Base-by-base conservation (phyloP, 2,329 filamentous ascomycete species). In the Talaromyces sp. region DNA sequence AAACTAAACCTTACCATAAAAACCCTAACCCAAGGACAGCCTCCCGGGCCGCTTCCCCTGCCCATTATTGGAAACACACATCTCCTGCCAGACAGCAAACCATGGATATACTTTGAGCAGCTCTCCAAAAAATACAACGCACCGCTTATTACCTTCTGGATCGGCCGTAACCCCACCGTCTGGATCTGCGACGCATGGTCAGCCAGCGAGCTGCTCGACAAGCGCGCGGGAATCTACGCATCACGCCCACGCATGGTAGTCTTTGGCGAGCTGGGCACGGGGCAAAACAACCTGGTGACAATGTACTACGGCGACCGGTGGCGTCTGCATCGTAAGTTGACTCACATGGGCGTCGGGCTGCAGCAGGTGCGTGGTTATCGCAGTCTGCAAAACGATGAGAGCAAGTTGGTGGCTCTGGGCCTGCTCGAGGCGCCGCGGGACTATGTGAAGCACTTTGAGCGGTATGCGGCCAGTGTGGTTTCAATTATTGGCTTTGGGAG, bases 31-130 rank as follows among this genome's bases (percentile, higher is more conserved):
- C 21, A 50, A n/a, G 32, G 5, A 59, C 58, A 82, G 80, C 82
- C 82, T 0, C 82, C 82, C 2, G 82, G 83, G 0, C 83, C 82
- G 0, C 75, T 83, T 3, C 82, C 82, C 2, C 76, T 75, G 63
- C 83, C 83, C 4, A 76, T 85, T 32, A 71, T 85, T 4, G 83
- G 83, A 35, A 85, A 84, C 66, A 85, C 82, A 0, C 83, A 81
- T 59, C 78, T 78, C 62, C 74, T 85, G 4, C 83, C 83, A 1
- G 75, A 80, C 26, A 76, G 74, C 59, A 84, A 85, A 66, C 82
- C 83, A 2, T 86, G 83, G 83, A 76, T 84, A 26, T 82, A 81
- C 69, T 84, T 85, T 64, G 81, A 85, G 58, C 67, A 81, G 64
- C 70, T 84, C 0, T 81, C 82, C 3, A 80, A 81, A 64, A 67